Percentiles rank a stretch among this genome's conserved stretches.
phyloP scores from a whole-genome alignment of 352 stramenopile genomes.

The Plasmopara viticola region DNA sequence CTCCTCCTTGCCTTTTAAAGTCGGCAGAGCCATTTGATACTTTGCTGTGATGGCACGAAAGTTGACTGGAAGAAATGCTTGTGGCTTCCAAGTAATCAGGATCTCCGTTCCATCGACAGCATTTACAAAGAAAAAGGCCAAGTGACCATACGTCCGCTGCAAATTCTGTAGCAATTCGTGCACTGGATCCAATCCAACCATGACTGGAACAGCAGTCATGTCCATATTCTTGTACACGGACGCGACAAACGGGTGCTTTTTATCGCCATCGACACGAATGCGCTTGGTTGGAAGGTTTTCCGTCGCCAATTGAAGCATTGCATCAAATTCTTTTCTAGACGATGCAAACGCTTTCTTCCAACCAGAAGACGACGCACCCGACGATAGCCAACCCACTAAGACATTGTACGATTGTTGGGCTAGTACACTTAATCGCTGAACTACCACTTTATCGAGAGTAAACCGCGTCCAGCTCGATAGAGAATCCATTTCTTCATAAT shows the following conservation, averaged over 20 bases:
- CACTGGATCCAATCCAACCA: conserved; percentile 72
- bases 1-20: conserved; percentile 22
- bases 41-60: conserved; percentile 76
- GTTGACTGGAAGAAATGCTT: conserved; percentile 69
- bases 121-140: conserved; percentile 80
- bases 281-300: conserved; percentile 60
- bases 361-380: conserved; percentile 40
- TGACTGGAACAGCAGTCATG: conserved; percentile 48
- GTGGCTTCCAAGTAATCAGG: conserved; percentile 72
- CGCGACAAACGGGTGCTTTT: conserved; percentile 62
- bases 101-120: conserved; percentile 56
- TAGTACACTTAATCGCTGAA: conserved; percentile 58
- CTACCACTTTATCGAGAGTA: conserved; percentile 48
- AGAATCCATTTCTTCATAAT: conserved; percentile 77
- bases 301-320: conserved; percentile 38
- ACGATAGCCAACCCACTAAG: conserved; percentile 52
- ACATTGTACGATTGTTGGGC: conserved; percentile 51
- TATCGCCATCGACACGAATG: conserved; percentile 35
- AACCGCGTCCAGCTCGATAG: conserved; percentile 79
- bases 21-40: conserved; percentile 49
- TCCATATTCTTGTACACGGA: conserved; percentile 87
- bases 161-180: conserved; percentile 57
- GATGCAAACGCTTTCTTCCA: conserved; percentile 63
- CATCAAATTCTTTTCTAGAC: conserved; percentile 60
- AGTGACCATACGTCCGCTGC: conserved; percentile 46